These are phyloP conservation scores for Magnusiomyces magnusii DNA, from an alignment of 1,139 yeast species.

Conservation along the genomic window DNA sequence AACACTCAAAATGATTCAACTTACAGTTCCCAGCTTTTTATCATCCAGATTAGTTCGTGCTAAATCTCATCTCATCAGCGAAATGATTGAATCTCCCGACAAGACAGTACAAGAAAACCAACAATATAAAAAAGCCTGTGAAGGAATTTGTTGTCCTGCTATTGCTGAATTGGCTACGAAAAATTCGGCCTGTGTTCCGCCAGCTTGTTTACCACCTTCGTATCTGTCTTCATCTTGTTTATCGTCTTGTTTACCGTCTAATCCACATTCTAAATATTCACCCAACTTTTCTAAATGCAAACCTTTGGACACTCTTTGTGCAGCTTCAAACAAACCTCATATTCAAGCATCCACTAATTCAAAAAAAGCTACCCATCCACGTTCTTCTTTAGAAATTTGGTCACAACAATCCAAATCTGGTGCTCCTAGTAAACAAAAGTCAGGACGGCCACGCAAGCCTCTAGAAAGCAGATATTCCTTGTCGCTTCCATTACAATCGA, in stretches of 20 bases:
- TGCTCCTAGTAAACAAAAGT: background rate
- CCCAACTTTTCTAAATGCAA: no score
- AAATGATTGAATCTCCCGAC: conserved; percentile 26
- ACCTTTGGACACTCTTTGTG: no score
- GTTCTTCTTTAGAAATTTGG: background rate
- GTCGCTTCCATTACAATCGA: conserved; percentile 16
- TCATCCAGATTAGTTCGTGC: conserved; percentile 22
- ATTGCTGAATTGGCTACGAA: conserved; percentile 21
- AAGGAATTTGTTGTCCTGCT: conserved; percentile 30
- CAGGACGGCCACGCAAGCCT: conserved; percentile 5
- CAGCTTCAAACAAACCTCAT: no score
- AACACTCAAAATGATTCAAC: background rate
- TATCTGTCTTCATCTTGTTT: no score
- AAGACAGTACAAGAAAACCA: conserved; percentile 28
- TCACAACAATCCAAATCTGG: background rate
- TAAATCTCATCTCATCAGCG: conserved; percentile 27
- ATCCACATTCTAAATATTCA: no score
- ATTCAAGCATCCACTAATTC: no score
- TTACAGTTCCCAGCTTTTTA: background rate
- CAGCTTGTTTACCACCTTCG: no score
- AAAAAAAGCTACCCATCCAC: no score
- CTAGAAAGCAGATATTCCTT: conserved; percentile 19
- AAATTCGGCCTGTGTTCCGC: no score
- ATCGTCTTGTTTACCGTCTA: no score
- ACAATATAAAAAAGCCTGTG: conserved; percentile 27